Base-by-base conservation (phyloP, 331 rosid genomes). In the Pyrus hybrid region DNA sequence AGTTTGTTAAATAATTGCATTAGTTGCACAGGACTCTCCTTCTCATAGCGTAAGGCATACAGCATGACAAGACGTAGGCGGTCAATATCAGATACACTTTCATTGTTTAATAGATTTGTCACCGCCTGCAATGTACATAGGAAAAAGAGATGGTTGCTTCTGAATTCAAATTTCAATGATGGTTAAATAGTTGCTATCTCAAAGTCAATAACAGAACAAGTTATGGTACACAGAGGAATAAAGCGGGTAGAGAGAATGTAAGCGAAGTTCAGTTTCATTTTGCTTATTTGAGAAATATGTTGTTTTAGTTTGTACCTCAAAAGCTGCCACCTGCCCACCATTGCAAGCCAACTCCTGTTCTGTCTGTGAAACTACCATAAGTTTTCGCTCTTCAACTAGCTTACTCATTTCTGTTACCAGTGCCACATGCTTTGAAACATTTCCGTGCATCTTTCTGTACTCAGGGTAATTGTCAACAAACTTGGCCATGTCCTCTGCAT, bases 271-370 rank as follows among this genome's bases (percentile, higher is more conserved):
- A 43, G 18, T 61, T 61, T 18, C 2, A 2, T 25, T 37, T 6
- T 9, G 13, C 26, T 73, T 70, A 16, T 23, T 72, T 17, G 8
- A 35, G 23, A 33, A 57, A 60, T 22, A 32, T 33, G 43, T 21
- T 58, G 28, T 58, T 84, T 77, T 62, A 71, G 57, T 51, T 45
- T 33, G 30, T 81, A 92, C 97, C 97, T 94, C 97, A 85, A 94
- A 90, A 83, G 97, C 97, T 79, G 96, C 96, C 80, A 84, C 90
- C 80, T 94, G 96, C 76, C 97, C 96, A 71, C 96, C 99, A 79
- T 84, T 92, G 88, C 99, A 94, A 84, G 99, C 97, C 90, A 92
- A 86, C 71, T 94, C 96, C 77, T 94, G 97, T 78, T 94, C 99
- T 76, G 86, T 91, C 88, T 94, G 91, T 67, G 99, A 94, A 80